phyloP scores from a whole-genome alignment of 78 protist species.

The Guillardia theta region DNA sequence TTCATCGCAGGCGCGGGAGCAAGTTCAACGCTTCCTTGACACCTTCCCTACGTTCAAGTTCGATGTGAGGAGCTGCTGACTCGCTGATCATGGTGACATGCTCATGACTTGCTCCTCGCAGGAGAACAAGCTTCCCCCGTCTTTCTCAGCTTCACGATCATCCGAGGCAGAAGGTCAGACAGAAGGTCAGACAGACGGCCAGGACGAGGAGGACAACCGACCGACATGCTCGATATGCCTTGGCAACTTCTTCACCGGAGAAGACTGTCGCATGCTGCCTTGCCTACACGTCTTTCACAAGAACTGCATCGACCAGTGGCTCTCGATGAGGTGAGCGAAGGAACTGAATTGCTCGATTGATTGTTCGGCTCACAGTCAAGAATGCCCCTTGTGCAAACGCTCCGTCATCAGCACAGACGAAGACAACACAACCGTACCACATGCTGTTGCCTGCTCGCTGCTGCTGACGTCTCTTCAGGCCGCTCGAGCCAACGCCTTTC shows the following conservation, averaged over 20 bases:
- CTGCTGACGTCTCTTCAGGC: too few species aligned
- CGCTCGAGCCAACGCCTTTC: too few species aligned
- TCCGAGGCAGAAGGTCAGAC: neutral
- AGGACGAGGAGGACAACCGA: neutral
- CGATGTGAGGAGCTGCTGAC: neutral
- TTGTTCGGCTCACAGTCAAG: too few species aligned
- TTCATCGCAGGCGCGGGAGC: neutral
- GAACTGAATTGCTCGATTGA: too few species aligned
- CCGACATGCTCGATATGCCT: conserved; percentile 40
- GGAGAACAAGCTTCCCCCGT: too few species aligned
- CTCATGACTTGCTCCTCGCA: too few species aligned
- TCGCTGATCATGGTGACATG: too few species aligned
- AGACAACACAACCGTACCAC: too few species aligned
- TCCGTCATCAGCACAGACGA: neutral
- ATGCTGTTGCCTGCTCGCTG: too few species aligned
- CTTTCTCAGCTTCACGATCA: too few species aligned
- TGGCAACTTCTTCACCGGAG: neutral
- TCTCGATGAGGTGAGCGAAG: too few species aligned
- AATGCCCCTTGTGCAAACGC: conserved; percentile 44
- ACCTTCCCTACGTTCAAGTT: conserved; percentile 21
- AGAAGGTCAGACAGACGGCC: neutral
- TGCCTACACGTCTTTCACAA: conserved; percentile 48
- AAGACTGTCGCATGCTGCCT: conserved; percentile 23
- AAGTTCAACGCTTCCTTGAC: neutral
- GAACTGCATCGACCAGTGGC: conserved; percentile 49